Evolutionary conservation across 2,329 filamentous ascomycete genomes (phyloP).

Genomic region (Sclerotinia borealis): DNA sequence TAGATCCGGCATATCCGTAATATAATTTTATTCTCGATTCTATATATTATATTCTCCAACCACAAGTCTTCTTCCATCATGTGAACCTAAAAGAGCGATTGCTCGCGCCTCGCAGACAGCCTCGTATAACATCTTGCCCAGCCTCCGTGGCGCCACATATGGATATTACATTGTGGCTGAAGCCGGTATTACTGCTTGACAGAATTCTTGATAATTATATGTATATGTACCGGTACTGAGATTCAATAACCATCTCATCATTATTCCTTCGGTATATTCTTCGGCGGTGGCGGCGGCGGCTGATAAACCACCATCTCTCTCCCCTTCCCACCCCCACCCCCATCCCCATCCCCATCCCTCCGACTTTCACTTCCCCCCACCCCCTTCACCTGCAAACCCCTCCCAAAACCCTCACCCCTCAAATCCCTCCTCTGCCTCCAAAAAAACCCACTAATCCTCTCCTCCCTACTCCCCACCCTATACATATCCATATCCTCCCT

Average conservation of each 20-base stretch:
- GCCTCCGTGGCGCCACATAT: too few relatives aligned
- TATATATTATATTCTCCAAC: too few relatives aligned
- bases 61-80: too few relatives aligned
- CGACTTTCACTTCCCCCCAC: slow-evolving; percentile 26
- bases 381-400: slow-evolving; percentile 40
- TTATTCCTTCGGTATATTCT: slow-evolving; percentile 5
- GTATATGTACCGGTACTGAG: too few relatives aligned
- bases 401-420: slow-evolving; percentile 40
- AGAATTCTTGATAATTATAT: too few relatives aligned
- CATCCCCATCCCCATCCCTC: slow-evolving; percentile 34
- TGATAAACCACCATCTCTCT: slow-evolving; percentile 18
- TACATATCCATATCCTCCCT: slow-evolving; percentile 47
- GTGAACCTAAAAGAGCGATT: too few relatives aligned
- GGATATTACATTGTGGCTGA: too few relatives aligned
- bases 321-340: slow-evolving; percentile 34
- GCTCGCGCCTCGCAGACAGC: too few relatives aligned
- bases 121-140: too few relatives aligned
- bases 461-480: slow-evolving; percentile 49
- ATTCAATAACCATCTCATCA: background rate
- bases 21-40: too few relatives aligned
- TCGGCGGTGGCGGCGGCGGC: slow-evolving; percentile 8
- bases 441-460: slow-evolving; percentile 74
- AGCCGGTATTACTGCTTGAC: background rate
- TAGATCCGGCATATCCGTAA: too few relatives aligned
- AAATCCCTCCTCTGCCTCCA: slow-evolving; percentile 49